Conservation (phyloP, 1,284 basidiomycete genomes). For the Ustilago sp. region DNA sequence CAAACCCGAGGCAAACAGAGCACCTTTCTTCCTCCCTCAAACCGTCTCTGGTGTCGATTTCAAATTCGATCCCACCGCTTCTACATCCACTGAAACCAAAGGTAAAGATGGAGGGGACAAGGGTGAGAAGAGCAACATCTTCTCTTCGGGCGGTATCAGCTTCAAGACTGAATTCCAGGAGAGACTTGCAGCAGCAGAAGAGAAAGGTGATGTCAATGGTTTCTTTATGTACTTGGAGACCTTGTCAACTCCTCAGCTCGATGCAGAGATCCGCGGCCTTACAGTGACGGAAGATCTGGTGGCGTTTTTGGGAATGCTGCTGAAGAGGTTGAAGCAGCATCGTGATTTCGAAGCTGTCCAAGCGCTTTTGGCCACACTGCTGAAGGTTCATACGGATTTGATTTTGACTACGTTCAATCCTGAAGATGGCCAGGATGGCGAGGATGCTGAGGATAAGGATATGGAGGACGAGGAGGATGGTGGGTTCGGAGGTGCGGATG, state of each 20-base stretch:
- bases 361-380: slow-evolving; percentile 84
- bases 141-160: slow-evolving; percentile 40
- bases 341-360: slow-evolving; percentile 96
- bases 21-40: slow-evolving; percentile 90
- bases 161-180: slow-evolving; percentile 58
- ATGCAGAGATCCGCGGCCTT: slow-evolving; percentile 85
- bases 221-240: slow-evolving; percentile 89
- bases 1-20: slow-evolving; percentile 81
- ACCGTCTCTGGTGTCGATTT: slow-evolving; percentile 47
- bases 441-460: slow-evolving; percentile 25
- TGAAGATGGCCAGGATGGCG: slow-evolving; percentile 81
- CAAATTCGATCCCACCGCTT: slow-evolving; percentile 39
- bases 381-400: slow-evolving; percentile 83
- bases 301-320: slow-evolving; percentile 81
- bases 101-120: background rate
- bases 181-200: slow-evolving; percentile 44
- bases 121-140: slow-evolving; percentile 34
- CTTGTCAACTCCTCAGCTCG: slow-evolving; percentile 88
- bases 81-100: background rate
- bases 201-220: slow-evolving; percentile 43
- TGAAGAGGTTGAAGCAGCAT: slow-evolving; percentile 79
- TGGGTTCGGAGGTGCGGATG: slow-evolving; percentile 13
- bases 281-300: slow-evolving; percentile 77
- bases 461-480: slow-evolving; percentile 25
- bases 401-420: slow-evolving; percentile 34